Evolutionary conservation across 192 early-diverging fungal species (phyloP).

Genomic region (Coemansia sp.): DNA sequence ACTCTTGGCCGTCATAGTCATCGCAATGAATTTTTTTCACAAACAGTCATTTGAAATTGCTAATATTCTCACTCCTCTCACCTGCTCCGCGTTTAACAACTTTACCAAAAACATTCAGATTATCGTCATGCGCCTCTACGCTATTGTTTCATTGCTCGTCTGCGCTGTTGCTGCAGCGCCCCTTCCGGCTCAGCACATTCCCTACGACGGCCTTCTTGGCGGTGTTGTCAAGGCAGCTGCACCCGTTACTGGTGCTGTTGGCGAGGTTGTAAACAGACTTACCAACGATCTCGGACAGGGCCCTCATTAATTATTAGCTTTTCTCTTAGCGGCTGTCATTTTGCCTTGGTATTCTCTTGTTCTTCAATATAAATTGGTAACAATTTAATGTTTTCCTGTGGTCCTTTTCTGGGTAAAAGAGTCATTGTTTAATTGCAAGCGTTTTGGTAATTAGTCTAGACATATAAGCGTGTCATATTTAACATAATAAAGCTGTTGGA

Average conservation of each 20-base stretch:
- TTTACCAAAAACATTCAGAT: background rate
- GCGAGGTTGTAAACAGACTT: conserved; percentile 35
- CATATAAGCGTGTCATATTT: no score
- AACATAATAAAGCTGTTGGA: no score
- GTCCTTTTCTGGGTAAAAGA: no score
- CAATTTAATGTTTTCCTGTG: background rate
- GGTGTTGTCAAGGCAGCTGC: conserved; percentile 46
- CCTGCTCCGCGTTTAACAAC: background rate
- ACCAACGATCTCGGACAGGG: conserved; percentile 57
- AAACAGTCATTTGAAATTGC: background rate
- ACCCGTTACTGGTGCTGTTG: conserved; percentile 36
- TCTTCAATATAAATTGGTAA: background rate
- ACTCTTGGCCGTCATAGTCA: background rate
- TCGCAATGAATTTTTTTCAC: background rate
- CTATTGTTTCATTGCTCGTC: conserved; percentile 29
- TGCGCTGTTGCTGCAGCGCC: conserved; percentile 39
- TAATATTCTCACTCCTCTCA: background rate
- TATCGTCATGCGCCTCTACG: conserved; percentile 33
- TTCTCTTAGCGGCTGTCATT: conserved; percentile 7
- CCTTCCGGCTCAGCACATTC: conserved; percentile 30
- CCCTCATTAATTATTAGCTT: conserved; percentile 20
- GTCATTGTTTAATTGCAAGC: no score
- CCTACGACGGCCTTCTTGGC: conserved; percentile 43
- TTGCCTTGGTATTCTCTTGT: conserved; percentile 17
- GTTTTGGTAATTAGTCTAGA: no score